phyloP scores from a whole-genome alignment of 2,329 filamentous ascomycete species.

The Phialocephala sp. region DNA sequence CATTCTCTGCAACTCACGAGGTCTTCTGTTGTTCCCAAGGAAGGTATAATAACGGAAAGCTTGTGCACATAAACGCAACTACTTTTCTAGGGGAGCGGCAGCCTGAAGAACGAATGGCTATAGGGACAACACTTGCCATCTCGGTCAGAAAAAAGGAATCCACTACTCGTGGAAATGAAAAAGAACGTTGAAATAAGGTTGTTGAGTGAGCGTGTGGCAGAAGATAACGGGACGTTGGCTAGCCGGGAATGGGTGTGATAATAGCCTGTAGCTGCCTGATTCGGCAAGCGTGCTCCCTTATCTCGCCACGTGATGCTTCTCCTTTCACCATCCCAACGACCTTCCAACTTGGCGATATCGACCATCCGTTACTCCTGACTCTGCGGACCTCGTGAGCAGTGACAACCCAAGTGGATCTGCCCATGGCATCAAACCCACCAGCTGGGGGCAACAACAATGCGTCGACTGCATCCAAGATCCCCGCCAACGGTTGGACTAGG shows the following conservation, averaged over 20 bases:
- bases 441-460: slow-evolving; percentile 22
- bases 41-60: too few relatives aligned
- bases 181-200: slow-evolving; percentile 4
- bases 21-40: too few relatives aligned
- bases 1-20: too few relatives aligned
- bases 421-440: slow-evolving; percentile 28
- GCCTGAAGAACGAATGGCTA: background rate
- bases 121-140: background rate
- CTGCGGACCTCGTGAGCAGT: background rate
- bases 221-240: too few relatives aligned
- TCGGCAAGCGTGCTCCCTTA: background rate
- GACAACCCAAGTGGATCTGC: slow-evolving; percentile 5
- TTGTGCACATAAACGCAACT: background rate
- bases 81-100: background rate
- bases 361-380: background rate
- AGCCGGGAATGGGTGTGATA: too few relatives aligned
- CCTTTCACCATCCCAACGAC: too few relatives aligned
- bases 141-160: background rate
- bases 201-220: background rate
- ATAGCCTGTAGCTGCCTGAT: too few relatives aligned
- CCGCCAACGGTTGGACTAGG: slow-evolving; percentile 34
- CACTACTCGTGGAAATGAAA: background rate
- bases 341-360: background rate
- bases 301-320: slow-evolving; percentile 13
- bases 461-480: slow-evolving; percentile 15